Evolutionary conservation across 192 early-diverging fungal genomes (phyloP), one percentile per base, ranked within the genome.

Genomic region (Obelidium mucronatum): DNA sequence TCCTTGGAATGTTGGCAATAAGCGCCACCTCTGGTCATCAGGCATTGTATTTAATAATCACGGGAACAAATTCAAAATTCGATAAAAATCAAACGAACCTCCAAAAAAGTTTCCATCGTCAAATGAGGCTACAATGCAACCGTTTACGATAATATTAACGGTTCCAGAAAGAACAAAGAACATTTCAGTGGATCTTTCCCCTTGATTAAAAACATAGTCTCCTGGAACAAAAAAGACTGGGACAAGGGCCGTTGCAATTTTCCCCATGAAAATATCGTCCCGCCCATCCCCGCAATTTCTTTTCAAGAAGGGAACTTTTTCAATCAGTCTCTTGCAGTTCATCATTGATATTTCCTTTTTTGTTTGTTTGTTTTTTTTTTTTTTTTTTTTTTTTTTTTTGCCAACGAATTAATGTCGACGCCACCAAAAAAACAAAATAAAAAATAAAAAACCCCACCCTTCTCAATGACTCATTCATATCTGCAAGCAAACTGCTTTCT

Each of bases 161-260:
- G 39, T 39, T 2, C 86, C 86, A 40, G 53, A 68, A 3, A 79
- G 36, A 33, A 88, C 81, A 69, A 88, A 88, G 67, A 79, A 88
- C 86, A 88, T 88, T 26, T 80, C 77, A 55, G 84, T 82, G 28
- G 83, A 85, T 31, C 59, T 48, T 78, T 86, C 65, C 17, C 67
- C 69, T 56, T 74, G 70, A 58, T 72, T 35, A 24, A 72, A 54
- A 35, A 72, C 58, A 26, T 34, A 54, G 36, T 72, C 69, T n/a
- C 69, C 69, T 15, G 69, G 53, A 6, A 72, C 3, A 39, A 26
- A 72, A 72, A 54, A 72, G 22, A 60, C 44, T n/a, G 65, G 37
- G 6, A 53, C 53, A 8, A 81, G 60, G 4, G 79, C 52, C 26
- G 13, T 74, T 11, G 77, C 70, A 31, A 81, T 33, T 31, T 80